Base-by-base conservation (phyloP, 768 basidiomycete species). In the Exsudoporus frostii region DNA sequence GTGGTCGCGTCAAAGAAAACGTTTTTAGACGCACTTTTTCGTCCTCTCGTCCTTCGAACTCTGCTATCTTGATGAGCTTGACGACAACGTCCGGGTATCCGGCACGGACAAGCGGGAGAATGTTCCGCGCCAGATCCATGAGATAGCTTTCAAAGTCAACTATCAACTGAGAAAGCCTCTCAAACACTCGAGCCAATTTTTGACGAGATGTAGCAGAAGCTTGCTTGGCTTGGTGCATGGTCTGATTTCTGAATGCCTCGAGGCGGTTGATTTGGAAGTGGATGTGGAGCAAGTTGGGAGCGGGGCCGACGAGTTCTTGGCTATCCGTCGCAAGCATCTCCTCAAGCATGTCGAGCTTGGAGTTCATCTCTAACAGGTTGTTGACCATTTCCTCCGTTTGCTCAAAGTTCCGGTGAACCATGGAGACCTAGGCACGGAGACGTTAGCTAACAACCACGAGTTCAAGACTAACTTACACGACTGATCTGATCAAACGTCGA, bases 401-500 rank as follows among this genome's bases (percentile, higher is more conserved):
- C 57, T 92, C 84, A 61, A 98, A 95, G 66, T 96, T 94, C 8
- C 95, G 82, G 69, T 98, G 96, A 2, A 98, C 90, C 76, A 90
- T 84, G 6, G 96, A 98, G 3, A 97, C 94, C 94, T 98, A 51
- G 3, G 32, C n/a, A 45, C 11, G n/a, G n/a, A n/a, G 48, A 15
- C 15, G 11, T 24, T 19, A 45, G 55, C 50, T 9, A 10, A 43
- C 25, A 29, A 40, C 39, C 37, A 54, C 22, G 22, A n/a, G 42
- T 30, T 22, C 22, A 22, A 39, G 40, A 22, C 40, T 8, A 14
- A 76, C 86, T 51, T 64, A 97, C 96, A 71, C 94, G 80, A 65
- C 90, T 91, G 66, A 98, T 97, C 73, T 97, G 95, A 74, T 93
- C 92, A 69, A 96, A 98, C 10, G 90, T 98, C 27, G 86, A 78